phyloP scores from a whole-genome alignment of 306 rosid species.

The Fragaria vesca region DNA sequence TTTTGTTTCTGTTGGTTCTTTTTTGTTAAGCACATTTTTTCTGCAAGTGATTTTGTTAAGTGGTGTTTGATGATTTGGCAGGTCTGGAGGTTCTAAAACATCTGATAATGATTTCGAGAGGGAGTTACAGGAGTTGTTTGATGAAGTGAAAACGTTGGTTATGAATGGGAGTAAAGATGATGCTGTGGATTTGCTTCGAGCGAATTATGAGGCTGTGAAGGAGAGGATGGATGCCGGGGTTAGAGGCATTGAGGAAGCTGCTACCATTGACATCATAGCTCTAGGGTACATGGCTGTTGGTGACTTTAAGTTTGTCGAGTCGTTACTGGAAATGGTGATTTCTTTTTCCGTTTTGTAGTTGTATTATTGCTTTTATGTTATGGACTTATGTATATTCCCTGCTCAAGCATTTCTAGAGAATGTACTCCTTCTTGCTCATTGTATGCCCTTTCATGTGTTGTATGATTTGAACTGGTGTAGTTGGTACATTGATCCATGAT shows the following conservation, averaged over 20 bases:
- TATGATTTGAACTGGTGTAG: background rate
- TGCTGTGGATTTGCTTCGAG: slow-evolving; percentile 65
- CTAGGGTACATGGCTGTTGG: slow-evolving; percentile 81
- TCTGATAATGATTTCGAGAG: slow-evolving; percentile 44
- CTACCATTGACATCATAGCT: slow-evolving; percentile 66
- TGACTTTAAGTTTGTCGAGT: slow-evolving; percentile 54
- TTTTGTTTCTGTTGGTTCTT: background rate
- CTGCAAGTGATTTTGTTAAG: background rate
- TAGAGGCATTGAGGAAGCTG: slow-evolving; percentile 83
- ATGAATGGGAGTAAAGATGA: slow-evolving; percentile 55
- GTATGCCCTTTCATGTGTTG: background rate
- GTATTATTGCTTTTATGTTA: slow-evolving; percentile 22
- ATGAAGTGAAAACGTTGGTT: slow-evolving; percentile 72
- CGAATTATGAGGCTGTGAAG: slow-evolving; percentile 76
- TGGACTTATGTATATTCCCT: background rate
- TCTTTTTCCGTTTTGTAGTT: slow-evolving; percentile 5
- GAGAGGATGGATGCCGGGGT: slow-evolving; percentile 60
- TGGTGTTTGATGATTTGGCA: slow-evolving; percentile 9
- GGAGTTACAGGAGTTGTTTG: slow-evolving; percentile 72
- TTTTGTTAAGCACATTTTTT: background rate
- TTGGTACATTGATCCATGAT: background rate
- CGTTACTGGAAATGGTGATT: slow-evolving; percentile 57
- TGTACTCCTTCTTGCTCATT: background rate
- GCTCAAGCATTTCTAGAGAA: background rate
- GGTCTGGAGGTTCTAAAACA: slow-evolving; percentile 24